Evolutionary conservation across 352 stramenopile species (phyloP).

Genomic region (Elongisporangium senticosum): DNA sequence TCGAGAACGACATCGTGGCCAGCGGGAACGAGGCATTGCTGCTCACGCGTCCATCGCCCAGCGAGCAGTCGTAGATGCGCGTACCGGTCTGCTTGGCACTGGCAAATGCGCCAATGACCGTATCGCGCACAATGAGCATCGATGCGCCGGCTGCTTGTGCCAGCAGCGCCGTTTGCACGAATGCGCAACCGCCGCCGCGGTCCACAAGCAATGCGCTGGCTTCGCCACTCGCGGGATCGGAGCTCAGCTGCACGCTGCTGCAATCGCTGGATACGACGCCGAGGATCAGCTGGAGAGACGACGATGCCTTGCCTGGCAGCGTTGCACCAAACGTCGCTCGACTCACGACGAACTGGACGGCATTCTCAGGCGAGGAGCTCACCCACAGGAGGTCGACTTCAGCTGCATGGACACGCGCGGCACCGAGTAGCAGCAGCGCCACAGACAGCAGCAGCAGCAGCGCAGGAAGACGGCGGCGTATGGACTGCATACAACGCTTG

Average conservation of each 20-base stretch:
- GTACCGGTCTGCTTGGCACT: conserved; percentile 14
- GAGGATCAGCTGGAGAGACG: conserved; percentile 12
- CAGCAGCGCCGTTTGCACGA: conserved; percentile 37
- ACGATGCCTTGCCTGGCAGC: conserved; percentile 14
- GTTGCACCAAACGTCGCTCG: conserved; percentile 20
- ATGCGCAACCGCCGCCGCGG: conserved; percentile 39
- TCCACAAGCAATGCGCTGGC: conserved; percentile 35
- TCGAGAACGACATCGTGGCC: conserved; percentile 1
- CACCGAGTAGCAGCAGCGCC: conserved; percentile 6
- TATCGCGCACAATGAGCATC: conserved; percentile 48
- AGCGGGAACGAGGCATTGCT: conserved; percentile 37
- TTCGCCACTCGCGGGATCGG: conserved; percentile 1
- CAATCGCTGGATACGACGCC: conserved; percentile 17
- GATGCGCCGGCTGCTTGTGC: conserved; percentile 25
- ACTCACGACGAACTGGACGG: conserved; percentile 24
- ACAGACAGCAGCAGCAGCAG: not conserved
- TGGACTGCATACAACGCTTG: not conserved
- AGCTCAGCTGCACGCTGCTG: not conserved
- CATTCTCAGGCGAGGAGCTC: conserved; percentile 3
- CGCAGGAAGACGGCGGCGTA: not conserved
- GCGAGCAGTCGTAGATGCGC: conserved; percentile 37
- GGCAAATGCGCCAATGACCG: conserved; percentile 29
- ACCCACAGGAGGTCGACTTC: conserved; percentile 22
- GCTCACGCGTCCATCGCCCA: conserved; percentile 27
- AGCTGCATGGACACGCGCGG: not conserved